Percentiles rank a stretch among this genome's conserved stretches.
Conservation (phyloP, 441 rosid genomes). For the Erodium chrysanthum region DNA sequence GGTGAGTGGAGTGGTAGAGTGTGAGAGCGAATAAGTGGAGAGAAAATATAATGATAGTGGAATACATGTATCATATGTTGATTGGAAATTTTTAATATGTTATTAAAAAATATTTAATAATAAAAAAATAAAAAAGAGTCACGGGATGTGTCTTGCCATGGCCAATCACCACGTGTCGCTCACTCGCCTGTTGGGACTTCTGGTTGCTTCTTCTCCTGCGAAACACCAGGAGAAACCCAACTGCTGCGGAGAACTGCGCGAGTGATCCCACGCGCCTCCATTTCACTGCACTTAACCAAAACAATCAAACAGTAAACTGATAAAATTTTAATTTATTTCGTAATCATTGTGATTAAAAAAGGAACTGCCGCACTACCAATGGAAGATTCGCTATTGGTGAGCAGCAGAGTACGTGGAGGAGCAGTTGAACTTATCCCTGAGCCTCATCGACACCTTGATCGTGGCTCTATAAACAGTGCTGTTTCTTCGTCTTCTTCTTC, state of each 20-base stretch:
- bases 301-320: neutral
- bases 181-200: neutral
- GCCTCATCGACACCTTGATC: neutral
- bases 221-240: neutral
- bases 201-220: neutral
- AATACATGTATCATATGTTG: too few species aligned
- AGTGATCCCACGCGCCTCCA: neutral
- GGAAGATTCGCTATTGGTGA: neutral
- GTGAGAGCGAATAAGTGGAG: too few species aligned
- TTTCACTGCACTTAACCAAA: neutral
- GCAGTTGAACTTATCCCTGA: neutral
- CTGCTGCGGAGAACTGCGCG: neutral
- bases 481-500: constrained; percentile 6
- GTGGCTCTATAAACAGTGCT: neutral
- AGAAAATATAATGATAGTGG: too few species aligned
- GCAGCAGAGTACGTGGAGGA: constrained; percentile 6
- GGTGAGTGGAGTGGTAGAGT: too few species aligned
- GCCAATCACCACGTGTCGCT: neutral
- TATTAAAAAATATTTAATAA: too few species aligned
- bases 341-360: neutral
- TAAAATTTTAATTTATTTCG: neutral
- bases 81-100: too few species aligned
- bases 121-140: too few species aligned
- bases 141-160: neutral
- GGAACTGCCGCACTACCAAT: neutral